Evolutionary conservation across 1,284 basidiomycete species (phyloP).

Genomic region (Wolfiporia cocos): DNA sequence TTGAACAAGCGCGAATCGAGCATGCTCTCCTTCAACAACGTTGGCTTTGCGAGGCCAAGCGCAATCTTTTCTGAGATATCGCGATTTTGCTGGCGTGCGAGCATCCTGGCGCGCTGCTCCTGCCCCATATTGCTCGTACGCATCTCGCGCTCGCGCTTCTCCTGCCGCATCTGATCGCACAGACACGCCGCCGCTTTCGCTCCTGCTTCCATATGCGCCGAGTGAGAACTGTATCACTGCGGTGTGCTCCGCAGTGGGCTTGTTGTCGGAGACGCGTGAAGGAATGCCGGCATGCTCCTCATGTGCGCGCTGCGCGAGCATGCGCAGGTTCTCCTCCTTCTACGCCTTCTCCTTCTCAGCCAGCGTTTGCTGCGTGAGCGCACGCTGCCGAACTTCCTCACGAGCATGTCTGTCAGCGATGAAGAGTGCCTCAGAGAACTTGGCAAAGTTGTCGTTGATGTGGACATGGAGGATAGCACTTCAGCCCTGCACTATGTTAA

Average conservation of each 20-base stretch:
- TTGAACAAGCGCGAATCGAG: no score
- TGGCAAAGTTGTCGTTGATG: no score
- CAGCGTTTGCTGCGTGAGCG: constrained; percentile 25
- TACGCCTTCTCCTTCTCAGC: constrained; percentile 15
- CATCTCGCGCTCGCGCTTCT: constrained; percentile 12
- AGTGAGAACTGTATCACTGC: constrained; percentile 4
- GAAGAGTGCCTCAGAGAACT: no score
- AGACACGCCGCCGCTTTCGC: constrained; percentile 13
- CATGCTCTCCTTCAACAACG: constrained; percentile 8
- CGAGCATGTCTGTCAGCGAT: constrained; percentile 98
- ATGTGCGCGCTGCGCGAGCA: constrained; percentile 12
- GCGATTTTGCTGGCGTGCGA: constrained; percentile 93
- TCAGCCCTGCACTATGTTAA: no score
- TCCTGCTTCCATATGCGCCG: not conserved
- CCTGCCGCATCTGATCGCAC: constrained; percentile 15
- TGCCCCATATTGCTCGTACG: constrained; percentile 6
- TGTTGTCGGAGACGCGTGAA: constrained; percentile 15
- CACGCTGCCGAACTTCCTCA: constrained; percentile 80
- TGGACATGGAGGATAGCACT: no score
- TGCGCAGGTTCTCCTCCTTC: constrained; percentile 12
- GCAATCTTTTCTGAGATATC: constrained; percentile 67
- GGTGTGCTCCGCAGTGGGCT: constrained; percentile 15
- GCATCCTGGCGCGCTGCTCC: constrained; percentile 35
- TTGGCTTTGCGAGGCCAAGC: constrained; percentile 8
- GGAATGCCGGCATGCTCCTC: constrained; percentile 9